A percentile compares a stretch with the other conserved stretches of the same genome.
Evolutionary conservation across 208 protist species (phyloP).

Genomic region (Crithidia expoeki): DNA sequence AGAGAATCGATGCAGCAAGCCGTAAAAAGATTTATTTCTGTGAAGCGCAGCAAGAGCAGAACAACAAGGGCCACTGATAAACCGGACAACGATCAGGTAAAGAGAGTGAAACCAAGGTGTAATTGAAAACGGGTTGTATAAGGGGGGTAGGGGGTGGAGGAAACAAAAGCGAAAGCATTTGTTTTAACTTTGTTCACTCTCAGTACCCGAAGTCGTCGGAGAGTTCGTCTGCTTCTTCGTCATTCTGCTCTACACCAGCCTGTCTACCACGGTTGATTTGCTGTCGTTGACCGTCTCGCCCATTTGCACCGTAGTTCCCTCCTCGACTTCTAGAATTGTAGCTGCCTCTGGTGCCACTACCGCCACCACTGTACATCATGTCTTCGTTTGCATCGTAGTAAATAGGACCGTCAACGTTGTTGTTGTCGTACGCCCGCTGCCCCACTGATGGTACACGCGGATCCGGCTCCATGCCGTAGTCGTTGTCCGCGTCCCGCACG

Average conservation of each 20-base stretch:
- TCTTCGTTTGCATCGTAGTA: constrained; percentile 34
- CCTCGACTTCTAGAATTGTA: constrained; percentile 13
- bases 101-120: constrained; percentile 32
- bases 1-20: too few species aligned
- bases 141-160: neutral
- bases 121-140: too few species aligned
- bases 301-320: constrained; percentile 13
- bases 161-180: neutral
- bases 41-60: neutral
- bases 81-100: constrained; percentile 7
- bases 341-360: constrained; percentile 6
- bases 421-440: constrained; percentile 13
- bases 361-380: constrained; percentile 15
- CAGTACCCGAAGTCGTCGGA: constrained; percentile 30
- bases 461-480: constrained; percentile 28
- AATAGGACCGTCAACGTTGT: neutral
- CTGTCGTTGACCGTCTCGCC: constrained; percentile 14
- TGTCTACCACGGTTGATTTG: constrained; percentile 23
- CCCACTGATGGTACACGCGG: constrained; percentile 8
- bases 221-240: constrained; percentile 40
- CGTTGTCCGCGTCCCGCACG: constrained; percentile 5
- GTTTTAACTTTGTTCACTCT: constrained; percentile 5
- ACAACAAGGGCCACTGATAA: too few species aligned
- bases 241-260: constrained; percentile 31
- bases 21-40: too few species aligned